These are phyloP conservation scores for Schwanniomyces pseudopolymorphus DNA, from an alignment of 805 yeast genomes.

Conservation along the genomic window DNA sequence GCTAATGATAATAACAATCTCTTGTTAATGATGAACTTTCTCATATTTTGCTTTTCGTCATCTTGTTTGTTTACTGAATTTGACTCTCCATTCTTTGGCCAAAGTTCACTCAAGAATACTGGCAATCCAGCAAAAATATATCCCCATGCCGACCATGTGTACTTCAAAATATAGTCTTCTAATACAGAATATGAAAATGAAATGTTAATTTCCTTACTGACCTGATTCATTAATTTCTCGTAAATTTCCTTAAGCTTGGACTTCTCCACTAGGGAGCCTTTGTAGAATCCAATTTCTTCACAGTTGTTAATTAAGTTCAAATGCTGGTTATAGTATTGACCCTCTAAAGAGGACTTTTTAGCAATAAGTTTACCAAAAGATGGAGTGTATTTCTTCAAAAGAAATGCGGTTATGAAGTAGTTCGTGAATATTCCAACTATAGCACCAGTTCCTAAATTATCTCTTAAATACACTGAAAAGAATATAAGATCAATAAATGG, in stretches of 20 bases:
- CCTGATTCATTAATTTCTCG: slow-evolving; percentile 52
- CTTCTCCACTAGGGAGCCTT: slow-evolving; percentile 81
- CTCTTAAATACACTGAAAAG: slow-evolving; percentile 80
- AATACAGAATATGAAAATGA: slow-evolving; percentile 68
- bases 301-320: slow-evolving; percentile 81
- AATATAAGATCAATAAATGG: slow-evolving; percentile 85
- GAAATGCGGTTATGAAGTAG: slow-evolving; percentile 75
- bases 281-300: slow-evolving; percentile 92
- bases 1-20: slow-evolving; percentile 87
- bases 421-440: slow-evolving; percentile 77
- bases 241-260: slow-evolving; percentile 61
- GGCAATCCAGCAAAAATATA: slow-evolving; percentile 88
- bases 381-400: slow-evolving; percentile 75
- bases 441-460: slow-evolving; percentile 85
- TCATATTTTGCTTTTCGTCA: slow-evolving; percentile 64
- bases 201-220: slow-evolving; percentile 52
- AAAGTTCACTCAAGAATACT: slow-evolving; percentile 60
- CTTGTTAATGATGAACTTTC: slow-evolving; percentile 86
- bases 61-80: slow-evolving; percentile 15
- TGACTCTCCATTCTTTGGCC: slow-evolving; percentile 21
- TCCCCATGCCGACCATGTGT: slow-evolving; percentile 96
- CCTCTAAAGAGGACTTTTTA: slow-evolving; percentile 75
- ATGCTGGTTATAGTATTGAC: slow-evolving; percentile 84
- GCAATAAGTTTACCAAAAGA: slow-evolving; percentile 79
- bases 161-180: slow-evolving; percentile 85